Conservation (phyloP, 139 green algal genomes). For the Pseudopediastrum boryanum region DNA sequence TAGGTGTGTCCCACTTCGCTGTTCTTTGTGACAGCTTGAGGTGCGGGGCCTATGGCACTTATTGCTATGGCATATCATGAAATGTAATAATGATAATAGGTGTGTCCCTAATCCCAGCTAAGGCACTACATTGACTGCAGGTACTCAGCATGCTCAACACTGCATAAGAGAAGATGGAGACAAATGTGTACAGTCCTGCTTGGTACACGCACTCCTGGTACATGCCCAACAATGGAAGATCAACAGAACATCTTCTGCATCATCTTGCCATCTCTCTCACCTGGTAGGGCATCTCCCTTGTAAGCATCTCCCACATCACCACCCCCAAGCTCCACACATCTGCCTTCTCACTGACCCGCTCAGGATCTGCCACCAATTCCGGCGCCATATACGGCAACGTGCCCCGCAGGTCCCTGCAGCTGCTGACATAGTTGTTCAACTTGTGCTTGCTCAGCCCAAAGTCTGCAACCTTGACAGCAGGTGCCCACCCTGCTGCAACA, state of each 20-base stretch:
- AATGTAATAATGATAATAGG: no score
- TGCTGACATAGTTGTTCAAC: constrained; percentile 63
- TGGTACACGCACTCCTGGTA: background rate
- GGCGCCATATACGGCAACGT: constrained; percentile 77
- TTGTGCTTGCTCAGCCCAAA: constrained; percentile 89
- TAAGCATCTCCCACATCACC: constrained; percentile 75
- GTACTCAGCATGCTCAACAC: no score
- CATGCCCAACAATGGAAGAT: no score
- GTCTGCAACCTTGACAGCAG: constrained; percentile 73
- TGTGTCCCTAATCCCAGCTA: no score
- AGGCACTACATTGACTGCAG: no score
- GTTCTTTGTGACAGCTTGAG: no score
- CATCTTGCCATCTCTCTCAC: background rate
- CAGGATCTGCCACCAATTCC: constrained; percentile 64
- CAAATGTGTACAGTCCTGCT: no score
- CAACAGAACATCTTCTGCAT: background rate
- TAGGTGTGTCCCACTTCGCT: no score
- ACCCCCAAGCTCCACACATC: constrained; percentile 75
- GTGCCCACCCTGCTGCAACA: background rate
- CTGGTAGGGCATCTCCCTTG: constrained; percentile 53
- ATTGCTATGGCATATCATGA: no score
- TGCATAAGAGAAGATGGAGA: no score
- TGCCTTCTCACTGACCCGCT: constrained; percentile 61
- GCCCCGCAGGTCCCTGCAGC: constrained; percentile 62
- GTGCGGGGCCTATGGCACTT: no score